Percentiles rank a stretch among this genome's conserved stretches.
phyloP scores from a whole-genome alignment of 345 rosid genomes.

The Raphanus sativus region DNA sequence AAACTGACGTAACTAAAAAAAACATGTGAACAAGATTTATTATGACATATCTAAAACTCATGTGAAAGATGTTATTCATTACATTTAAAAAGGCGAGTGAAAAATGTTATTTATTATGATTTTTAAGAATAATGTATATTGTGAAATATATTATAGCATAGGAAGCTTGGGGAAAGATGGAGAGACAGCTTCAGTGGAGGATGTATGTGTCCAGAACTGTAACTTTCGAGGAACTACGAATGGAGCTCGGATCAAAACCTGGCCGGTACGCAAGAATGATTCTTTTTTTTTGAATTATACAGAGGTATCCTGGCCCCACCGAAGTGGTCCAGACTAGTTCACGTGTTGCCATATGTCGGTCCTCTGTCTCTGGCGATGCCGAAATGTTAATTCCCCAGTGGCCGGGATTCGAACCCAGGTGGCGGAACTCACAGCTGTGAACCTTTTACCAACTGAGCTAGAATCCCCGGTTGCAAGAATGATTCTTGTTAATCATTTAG shows the following conservation, averaged over 20 bases:
- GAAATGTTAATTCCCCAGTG: too few relatives aligned
- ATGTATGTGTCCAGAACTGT: constrained; percentile 44
- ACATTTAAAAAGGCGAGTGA: background rate
- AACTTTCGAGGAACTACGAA: constrained; percentile 44
- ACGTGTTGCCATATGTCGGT: too few relatives aligned
- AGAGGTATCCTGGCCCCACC: too few relatives aligned
- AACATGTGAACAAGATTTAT: background rate
- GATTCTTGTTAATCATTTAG: background rate
- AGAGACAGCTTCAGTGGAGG: constrained; percentile 34
- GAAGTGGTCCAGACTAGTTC: too few relatives aligned
- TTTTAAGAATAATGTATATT: background rate
- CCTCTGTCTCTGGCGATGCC: too few relatives aligned
- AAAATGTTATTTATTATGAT: background rate
- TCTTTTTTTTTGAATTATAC: too few relatives aligned
- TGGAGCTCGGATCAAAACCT: constrained; percentile 66
- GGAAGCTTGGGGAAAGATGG: constrained; percentile 60
- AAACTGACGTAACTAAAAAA: background rate
- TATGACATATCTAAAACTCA: background rate
- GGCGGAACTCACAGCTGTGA: too few relatives aligned
- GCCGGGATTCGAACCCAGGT: too few relatives aligned
- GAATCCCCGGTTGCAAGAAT: too few relatives aligned
- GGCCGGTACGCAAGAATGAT: constrained; percentile 33
- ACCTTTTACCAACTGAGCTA: too few relatives aligned
- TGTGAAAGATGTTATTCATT: too few relatives aligned
- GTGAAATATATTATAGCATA: constrained; percentile 41